A percentile compares a stretch with the other conserved stretches of the same genome.
Evolutionary conservation across 805 yeast species (phyloP).

Genomic region (Vanderwaltozyma verrucispora): DNA sequence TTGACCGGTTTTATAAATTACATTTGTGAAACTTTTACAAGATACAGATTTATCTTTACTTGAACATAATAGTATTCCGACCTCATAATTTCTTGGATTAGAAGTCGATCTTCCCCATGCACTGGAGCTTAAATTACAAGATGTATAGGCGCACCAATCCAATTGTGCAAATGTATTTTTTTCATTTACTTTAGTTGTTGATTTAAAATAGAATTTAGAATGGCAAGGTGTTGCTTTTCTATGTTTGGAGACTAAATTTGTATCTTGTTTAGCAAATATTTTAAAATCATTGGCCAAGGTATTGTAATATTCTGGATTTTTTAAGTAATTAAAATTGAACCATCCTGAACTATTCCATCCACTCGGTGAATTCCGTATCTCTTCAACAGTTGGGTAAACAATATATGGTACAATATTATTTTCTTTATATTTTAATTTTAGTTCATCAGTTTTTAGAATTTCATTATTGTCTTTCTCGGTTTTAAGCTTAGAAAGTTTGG

Average conservation of each 20-base stretch:
- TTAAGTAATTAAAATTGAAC: conserved; percentile 20
- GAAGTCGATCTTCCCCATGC: conserved; percentile 61
- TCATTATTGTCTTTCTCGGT: background rate
- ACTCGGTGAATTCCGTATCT: conserved; percentile 12
- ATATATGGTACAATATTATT: conserved; percentile 13
- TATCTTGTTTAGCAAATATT: conserved; percentile 18
- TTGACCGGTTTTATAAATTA: conserved; percentile 8
- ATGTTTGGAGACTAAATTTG: background rate
- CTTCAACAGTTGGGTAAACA: conserved; percentile 22
- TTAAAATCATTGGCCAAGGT: conserved; percentile 11
- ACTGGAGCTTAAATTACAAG: conserved; percentile 63
- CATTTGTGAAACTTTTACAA: conserved; percentile 16
- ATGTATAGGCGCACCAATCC: conserved; percentile 63
- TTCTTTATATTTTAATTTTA: conserved; percentile 1
- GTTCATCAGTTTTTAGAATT: conserved; percentile 2
- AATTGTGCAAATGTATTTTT: conserved; percentile 18
- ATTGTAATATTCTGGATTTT: conserved; percentile 8
- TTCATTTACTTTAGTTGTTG: conserved; percentile 36
- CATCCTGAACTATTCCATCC: conserved; percentile 20
- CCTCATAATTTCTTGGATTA: conserved; percentile 39
- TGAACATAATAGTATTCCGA: conserved; percentile 40
- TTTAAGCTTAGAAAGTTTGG: conserved; percentile 6
- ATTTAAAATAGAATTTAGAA: conserved; percentile 54
- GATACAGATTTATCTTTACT: conserved; percentile 2
- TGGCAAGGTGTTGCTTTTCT: conserved; percentile 39